Evolutionary conservation across 768 basidiomycete species (phyloP).

Genomic region (Mycena sanguinolenta): DNA sequence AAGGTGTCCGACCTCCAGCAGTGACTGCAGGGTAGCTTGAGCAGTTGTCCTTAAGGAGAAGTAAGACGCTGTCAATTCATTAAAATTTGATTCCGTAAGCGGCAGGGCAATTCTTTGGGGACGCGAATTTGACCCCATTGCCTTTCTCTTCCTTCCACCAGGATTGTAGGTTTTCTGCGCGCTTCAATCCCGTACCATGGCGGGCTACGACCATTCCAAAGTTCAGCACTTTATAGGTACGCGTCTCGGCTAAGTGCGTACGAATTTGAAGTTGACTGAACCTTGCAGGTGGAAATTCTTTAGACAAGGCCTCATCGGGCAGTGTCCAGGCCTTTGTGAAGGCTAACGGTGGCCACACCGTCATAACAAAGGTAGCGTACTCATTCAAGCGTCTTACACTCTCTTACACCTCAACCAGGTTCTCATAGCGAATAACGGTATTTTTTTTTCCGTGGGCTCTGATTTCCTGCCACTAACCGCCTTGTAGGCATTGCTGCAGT

Average conservation of each 20-base stretch:
- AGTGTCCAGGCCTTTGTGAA: constrained; percentile 93
- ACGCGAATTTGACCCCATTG: constrained; percentile 8
- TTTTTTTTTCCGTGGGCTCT: constrained; percentile 25
- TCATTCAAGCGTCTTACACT: constrained; percentile 10
- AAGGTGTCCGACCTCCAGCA: no score
- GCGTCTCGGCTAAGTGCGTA: constrained; percentile 31
- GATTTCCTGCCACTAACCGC: constrained; percentile 27
- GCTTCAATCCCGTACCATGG: constrained; percentile 51
- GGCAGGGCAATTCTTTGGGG: constrained; percentile 21
- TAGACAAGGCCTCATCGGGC: constrained; percentile 86
- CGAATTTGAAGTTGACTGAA: constrained; percentile 24
- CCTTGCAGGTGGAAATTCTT: constrained; percentile 91
- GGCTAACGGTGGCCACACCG: constrained; percentile 93
- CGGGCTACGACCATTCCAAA: constrained; percentile 66
- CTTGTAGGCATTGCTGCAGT: constrained; percentile 95
- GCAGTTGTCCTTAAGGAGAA: no score
- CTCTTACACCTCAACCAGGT: constrained; percentile 87
- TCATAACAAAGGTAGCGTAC: constrained; percentile 91
- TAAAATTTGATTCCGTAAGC: not conserved
- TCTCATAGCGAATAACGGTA: constrained; percentile 98
- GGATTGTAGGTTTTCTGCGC: constrained; percentile 35
- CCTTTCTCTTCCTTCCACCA: not conserved
- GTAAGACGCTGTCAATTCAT: not conserved
- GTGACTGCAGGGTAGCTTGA: no score
- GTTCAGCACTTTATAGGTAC: constrained; percentile 68